Evolutionary conservation across 371 early-diverging fungal genomes (phyloP).

Genomic region (Catenaria anguillulae): DNA sequence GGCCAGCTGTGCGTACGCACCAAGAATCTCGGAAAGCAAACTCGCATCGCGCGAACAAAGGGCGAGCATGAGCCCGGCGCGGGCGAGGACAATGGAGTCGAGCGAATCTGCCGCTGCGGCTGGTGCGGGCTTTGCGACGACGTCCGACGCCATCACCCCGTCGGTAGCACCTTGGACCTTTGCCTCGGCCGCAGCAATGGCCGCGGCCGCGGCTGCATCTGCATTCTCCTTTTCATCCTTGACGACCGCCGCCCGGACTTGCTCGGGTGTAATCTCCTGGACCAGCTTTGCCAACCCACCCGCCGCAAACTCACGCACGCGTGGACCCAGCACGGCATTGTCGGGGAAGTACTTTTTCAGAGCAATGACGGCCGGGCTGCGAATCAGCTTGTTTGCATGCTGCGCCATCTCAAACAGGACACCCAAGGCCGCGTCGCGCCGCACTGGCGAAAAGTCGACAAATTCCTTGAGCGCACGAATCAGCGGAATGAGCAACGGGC

Average conservation of each 20-base stretch:
- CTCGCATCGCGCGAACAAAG: not conserved
- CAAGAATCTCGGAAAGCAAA: not conserved
- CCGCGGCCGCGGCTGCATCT: not conserved
- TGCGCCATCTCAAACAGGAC: not conserved
- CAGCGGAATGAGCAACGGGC: not conserved
- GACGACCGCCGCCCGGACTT: too few relatives aligned
- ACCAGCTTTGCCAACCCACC: not conserved
- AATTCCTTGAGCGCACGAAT: not conserved
- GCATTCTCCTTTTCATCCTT: too few relatives aligned
- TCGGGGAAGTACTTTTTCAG: slow-evolving; percentile 3
- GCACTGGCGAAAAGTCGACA: not conserved
- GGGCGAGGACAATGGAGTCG: not conserved
- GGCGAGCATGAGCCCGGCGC: not conserved
- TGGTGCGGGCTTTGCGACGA: not conserved
- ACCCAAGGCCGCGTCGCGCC: not conserved
- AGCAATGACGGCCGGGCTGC: not conserved
- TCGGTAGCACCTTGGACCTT: not conserved
- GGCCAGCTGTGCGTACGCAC: not conserved
- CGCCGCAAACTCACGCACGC: not conserved
- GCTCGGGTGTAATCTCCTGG: too few relatives aligned
- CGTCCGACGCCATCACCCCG: not conserved
- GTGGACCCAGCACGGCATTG: slow-evolving; percentile 8
- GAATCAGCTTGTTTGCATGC: not conserved
- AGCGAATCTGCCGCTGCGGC: not conserved
- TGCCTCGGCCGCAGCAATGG: not conserved